Percentiles rank a stretch among this genome's conserved stretches.
Evolutionary conservation across 169 alveolate species (phyloP).

Genomic region (Eimeria tenella): DNA sequence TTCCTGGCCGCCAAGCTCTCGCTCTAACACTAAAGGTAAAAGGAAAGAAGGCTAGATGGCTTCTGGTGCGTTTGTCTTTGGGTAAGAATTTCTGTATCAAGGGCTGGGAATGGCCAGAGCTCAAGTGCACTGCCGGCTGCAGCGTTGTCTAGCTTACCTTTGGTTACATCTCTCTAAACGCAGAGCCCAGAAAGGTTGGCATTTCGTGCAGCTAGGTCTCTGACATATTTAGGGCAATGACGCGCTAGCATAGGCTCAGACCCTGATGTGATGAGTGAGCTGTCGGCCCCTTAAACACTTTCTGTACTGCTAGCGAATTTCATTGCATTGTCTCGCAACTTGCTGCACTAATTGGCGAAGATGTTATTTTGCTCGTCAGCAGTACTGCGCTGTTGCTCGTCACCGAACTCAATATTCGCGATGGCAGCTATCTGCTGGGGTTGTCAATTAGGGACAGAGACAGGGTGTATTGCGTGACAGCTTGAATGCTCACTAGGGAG

Average conservation of each 20-base stretch:
- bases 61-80: slow-evolving; percentile 26
- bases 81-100: slow-evolving; percentile 1
- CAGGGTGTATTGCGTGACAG: too few relatives aligned
- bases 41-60: slow-evolving; percentile 82
- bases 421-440: too few relatives aligned
- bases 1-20: slow-evolving; percentile 87
- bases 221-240: slow-evolving; percentile 79
- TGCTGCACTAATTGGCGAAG: too few relatives aligned
- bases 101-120: not conserved
- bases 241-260: slow-evolving; percentile 82
- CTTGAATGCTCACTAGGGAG: too few relatives aligned
- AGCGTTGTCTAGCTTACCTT: slow-evolving; percentile 82
- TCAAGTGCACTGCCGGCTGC: slow-evolving; percentile 63
- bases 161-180: slow-evolving; percentile 86
- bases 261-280: not conserved
- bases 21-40: slow-evolving; percentile 87
- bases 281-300: not conserved
- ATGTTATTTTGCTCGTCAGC: too few relatives aligned
- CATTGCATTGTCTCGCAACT: too few relatives aligned
- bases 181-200: slow-evolving; percentile 84
- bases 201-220: slow-evolving; percentile 82
- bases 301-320: not conserved
- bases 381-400: too few relatives aligned
- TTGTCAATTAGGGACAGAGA: too few relatives aligned
- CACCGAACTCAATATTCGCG: too few relatives aligned